A percentile compares a stretch with the other conserved stretches of the same genome.
These are phyloP conservation scores for Chimonanthus salicifolius DNA, from an alignment of 164 flowering plant genomes.

Conservation along the genomic window DNA sequence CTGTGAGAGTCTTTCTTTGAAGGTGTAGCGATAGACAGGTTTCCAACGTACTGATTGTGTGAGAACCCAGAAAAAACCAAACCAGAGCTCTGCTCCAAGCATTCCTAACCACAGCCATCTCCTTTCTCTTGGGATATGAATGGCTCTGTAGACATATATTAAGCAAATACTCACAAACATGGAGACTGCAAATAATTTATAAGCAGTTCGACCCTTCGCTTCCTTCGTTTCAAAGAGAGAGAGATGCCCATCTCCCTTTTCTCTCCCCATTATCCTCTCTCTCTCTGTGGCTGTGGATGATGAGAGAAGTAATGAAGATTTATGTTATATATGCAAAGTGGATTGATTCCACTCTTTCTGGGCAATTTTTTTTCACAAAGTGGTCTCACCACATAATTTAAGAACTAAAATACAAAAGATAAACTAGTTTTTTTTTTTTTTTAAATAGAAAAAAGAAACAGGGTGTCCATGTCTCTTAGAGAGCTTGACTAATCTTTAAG, in stretches of 20 bases:
- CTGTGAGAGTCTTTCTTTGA: constrained; percentile 15
- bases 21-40: constrained; percentile 14
- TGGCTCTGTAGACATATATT: constrained; percentile 4
- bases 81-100: constrained; percentile 7
- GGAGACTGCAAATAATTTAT: not conserved
- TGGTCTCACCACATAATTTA: no score
- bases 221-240: constrained; percentile 3
- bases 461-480: no score
- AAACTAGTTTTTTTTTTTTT: no score
- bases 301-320: no score
- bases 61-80: constrained; percentile 18
- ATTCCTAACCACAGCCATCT: constrained; percentile 21
- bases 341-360: no score
- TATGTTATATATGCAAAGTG: no score
- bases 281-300: not conserved
- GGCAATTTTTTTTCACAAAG: no score
- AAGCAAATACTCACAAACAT: not conserved
- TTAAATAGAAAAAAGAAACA: no score
- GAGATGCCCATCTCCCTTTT: not conserved
- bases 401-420: no score
- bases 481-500: no score
- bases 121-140: constrained; percentile 1
- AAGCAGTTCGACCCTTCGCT: constrained; percentile 2
- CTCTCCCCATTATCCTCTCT: not conserved
- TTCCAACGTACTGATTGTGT: not conserved